phyloP scores from a whole-genome alignment of 2,329 filamentous ascomycete genomes.

The Aspergillus viridinutans region DNA sequence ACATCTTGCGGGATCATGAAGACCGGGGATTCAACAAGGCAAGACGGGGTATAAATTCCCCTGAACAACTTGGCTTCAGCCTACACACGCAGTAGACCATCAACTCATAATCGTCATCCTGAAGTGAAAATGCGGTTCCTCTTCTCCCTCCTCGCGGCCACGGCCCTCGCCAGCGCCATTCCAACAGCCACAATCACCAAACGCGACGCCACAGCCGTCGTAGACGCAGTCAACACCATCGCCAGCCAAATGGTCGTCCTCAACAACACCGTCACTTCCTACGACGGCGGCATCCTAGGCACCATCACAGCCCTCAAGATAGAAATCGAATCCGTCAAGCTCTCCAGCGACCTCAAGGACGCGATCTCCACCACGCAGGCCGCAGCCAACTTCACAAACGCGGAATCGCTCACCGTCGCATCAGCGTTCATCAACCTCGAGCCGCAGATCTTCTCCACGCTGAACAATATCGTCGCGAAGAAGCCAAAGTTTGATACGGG shows the following conservation, averaged over 20 bases:
- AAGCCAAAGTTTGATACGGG: conserved; percentile 16
- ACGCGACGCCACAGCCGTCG: conserved; percentile 14
- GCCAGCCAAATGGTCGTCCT: conserved; percentile 11
- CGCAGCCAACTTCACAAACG: conserved; percentile 13
- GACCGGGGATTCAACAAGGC: not conserved
- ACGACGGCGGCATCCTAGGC: conserved; percentile 12
- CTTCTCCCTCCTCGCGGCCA: conserved; percentile 5
- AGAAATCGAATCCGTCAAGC: conserved; percentile 8
- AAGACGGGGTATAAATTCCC: not conserved
- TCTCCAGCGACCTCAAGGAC: conserved; percentile 8
- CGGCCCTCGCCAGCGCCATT: conserved; percentile 6
- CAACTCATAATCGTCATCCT: not conserved
- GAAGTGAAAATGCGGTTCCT: not conserved
- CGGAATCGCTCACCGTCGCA: conserved; percentile 13
- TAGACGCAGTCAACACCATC: conserved; percentile 11
- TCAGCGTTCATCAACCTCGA: conserved; percentile 11
- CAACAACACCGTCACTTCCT: conserved; percentile 13
- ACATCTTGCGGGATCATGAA: not conserved
- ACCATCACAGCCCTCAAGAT: conserved; percentile 15
- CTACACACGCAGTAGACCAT: not conserved
- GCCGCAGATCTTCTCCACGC: conserved; percentile 15
- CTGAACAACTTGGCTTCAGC: not conserved
- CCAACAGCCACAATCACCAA: conserved; percentile 1
- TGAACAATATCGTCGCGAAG: conserved; percentile 15
- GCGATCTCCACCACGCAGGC: conserved; percentile 5